A percentile compares a stretch with the other conserved stretches of the same genome.
Conservation (phyloP, 768 basidiomycete genomes). For the Sarcomyxa edulis region DNA sequence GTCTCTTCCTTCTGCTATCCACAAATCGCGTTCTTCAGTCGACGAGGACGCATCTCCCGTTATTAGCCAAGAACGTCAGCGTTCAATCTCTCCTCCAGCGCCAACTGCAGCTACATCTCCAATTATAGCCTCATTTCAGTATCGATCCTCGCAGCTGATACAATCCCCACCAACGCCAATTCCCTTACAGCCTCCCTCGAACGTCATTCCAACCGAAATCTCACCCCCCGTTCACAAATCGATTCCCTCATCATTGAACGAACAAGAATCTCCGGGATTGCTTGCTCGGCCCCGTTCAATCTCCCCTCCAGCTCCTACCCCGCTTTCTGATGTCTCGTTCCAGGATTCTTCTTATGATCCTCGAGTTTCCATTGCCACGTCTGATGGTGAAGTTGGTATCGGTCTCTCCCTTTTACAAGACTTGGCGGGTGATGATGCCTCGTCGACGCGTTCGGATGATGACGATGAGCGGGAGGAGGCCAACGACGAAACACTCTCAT, state of each 20-base stretch:
- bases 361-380: conserved; percentile 30
- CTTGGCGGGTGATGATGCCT: conserved; percentile 27
- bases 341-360: conserved; percentile 15
- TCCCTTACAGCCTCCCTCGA: background rate
- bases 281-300: no score
- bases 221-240: conserved; percentile 16
- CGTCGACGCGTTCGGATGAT: conserved; percentile 7
- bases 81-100: background rate
- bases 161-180: background rate
- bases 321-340: no score
- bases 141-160: background rate
- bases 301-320: no score
- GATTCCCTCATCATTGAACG: no score
- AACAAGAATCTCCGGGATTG: no score
- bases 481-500: background rate
- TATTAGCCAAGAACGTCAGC: background rate
- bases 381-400: conserved; percentile 63
- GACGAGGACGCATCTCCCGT: background rate
- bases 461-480: background rate
- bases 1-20: conserved; percentile 7
- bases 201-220: conserved; percentile 4
- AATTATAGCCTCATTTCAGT: background rate
- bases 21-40: conserved; percentile 7
- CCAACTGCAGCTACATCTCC: background rate
- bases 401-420: conserved; percentile 62